Conservation (phyloP, 495 filamentous ascomycete genomes). For the Penicillium daleae region DNA sequence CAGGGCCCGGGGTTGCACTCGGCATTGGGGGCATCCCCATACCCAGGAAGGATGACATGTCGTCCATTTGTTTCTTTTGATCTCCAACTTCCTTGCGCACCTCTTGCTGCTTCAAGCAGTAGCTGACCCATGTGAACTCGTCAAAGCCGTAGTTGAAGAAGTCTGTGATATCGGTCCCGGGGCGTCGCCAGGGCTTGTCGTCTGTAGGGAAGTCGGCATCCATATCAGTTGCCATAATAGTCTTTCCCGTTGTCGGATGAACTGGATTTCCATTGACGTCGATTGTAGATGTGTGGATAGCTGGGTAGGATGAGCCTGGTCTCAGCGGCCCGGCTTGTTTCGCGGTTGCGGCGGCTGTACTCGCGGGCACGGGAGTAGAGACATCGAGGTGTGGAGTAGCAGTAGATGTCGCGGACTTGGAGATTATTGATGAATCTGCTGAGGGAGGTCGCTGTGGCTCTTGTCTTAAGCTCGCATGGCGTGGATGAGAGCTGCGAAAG, state of each 20-base stretch:
- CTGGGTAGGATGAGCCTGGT: slow-evolving; percentile 63
- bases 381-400: slow-evolving; percentile 49
- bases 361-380: slow-evolving; percentile 44
- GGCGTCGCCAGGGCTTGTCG: slow-evolving; percentile 94
- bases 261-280: slow-evolving; percentile 83
- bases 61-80: slow-evolving; percentile 84
- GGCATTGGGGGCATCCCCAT: slow-evolving; percentile 77
- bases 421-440: slow-evolving; percentile 45
- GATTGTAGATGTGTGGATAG: slow-evolving; percentile 74
- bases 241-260: slow-evolving; percentile 72
- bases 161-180: slow-evolving; percentile 92
- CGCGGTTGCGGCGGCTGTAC: slow-evolving; percentile 42
- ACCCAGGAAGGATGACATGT: slow-evolving; percentile 81
- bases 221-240: slow-evolving; percentile 72
- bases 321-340: slow-evolving; percentile 47
- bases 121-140: slow-evolving; percentile 97
- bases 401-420: slow-evolving; percentile 39
- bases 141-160: slow-evolving; percentile 99
- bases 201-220: slow-evolving; percentile 76
- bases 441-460: slow-evolving; percentile 65
- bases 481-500: slow-evolving; percentile 41
- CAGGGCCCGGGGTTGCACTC: slow-evolving; percentile 52
- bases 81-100: slow-evolving; percentile 72
- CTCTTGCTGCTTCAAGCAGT: slow-evolving; percentile 84
- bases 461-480: slow-evolving; percentile 57